A percentile compares a stretch with the other conserved stretches of the same genome.
Evolutionary conservation across 2,329 filamentous ascomycete genomes (phyloP).

Genomic region (Blastomyces silverae): DNA sequence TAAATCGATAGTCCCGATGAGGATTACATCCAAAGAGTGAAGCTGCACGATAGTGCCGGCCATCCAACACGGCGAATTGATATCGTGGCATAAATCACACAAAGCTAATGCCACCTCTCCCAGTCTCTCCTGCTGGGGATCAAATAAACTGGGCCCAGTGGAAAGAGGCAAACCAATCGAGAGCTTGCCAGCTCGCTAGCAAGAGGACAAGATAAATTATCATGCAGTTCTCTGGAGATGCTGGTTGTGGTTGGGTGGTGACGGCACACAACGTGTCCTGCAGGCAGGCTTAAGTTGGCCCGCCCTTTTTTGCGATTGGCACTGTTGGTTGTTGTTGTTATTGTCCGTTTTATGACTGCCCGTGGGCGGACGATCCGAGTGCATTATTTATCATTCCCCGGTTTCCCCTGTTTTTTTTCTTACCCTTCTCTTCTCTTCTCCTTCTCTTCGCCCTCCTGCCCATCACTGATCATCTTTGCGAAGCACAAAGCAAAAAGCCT

Average conservation of each 20-base stretch:
- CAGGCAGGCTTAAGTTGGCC: background rate
- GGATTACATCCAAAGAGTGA: background rate
- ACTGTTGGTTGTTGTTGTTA: background rate
- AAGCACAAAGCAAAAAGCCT: background rate
- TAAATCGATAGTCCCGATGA: background rate
- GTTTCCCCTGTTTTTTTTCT: background rate
- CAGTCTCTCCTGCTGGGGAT: background rate
- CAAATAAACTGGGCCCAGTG: background rate
- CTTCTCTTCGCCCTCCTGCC: background rate
- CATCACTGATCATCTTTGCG: background rate
- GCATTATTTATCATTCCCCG: background rate
- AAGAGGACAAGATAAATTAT: background rate
- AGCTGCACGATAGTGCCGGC: background rate
- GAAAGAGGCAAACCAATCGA: background rate
- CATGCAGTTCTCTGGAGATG: background rate
- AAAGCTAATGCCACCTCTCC: background rate
- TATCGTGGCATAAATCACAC: background rate
- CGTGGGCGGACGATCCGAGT: background rate
- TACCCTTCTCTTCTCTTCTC: background rate
- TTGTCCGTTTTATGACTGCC: background rate
- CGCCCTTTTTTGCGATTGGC: background rate
- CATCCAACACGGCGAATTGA: background rate
- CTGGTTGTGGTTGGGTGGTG: background rate
- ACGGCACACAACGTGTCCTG: background rate
- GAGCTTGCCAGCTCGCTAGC: background rate